Conservation (phyloP, 2,329 filamentous ascomycete genomes). For the Lecanicillium sp. region DNA sequence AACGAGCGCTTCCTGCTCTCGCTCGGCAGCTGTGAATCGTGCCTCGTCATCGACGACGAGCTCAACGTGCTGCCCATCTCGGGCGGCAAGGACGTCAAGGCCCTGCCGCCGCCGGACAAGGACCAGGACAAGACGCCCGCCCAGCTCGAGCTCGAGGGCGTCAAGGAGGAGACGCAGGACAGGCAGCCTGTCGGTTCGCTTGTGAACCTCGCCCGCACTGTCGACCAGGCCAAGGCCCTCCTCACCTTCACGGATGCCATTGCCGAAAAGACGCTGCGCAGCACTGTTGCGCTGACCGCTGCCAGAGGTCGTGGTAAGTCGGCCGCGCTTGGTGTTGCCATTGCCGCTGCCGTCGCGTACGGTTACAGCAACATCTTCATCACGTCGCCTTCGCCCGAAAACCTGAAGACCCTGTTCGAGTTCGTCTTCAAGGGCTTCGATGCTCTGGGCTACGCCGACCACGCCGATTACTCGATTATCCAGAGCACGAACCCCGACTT, state of each 20-base stretch:
- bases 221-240: slow-evolving; percentile 95
- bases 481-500: slow-evolving; percentile 98
- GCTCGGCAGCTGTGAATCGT: slow-evolving; percentile 88
- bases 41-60: slow-evolving; percentile 94
- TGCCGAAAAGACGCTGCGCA: slow-evolving; percentile 88
- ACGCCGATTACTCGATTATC: slow-evolving; percentile 95
- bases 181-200: slow-evolving; percentile 81
- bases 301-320: slow-evolving; percentile 95
- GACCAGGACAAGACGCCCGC: slow-evolving; percentile 67
- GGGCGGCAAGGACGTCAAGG: slow-evolving; percentile 82
- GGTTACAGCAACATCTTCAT: slow-evolving; percentile 99
- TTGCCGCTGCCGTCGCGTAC: slow-evolving; percentile 89
- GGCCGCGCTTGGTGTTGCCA: slow-evolving; percentile 86
- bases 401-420: slow-evolving; percentile 96
- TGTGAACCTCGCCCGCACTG: slow-evolving; percentile 77
- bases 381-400: slow-evolving; percentile 94
- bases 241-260: slow-evolving; percentile 95
- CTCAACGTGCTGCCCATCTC: slow-evolving; percentile 96
- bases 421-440: slow-evolving; percentile 99
- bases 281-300: slow-evolving; percentile 88
- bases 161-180: slow-evolving; percentile 84
- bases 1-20: slow-evolving; percentile 97
- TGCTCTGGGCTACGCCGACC: slow-evolving; percentile 85
- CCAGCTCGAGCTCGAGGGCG: slow-evolving; percentile 70
- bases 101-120: slow-evolving; percentile 68